Evolutionary conservation across 805 yeast genomes (phyloP).

Genomic region (Vanderwaltozyma tropicalis): DNA sequence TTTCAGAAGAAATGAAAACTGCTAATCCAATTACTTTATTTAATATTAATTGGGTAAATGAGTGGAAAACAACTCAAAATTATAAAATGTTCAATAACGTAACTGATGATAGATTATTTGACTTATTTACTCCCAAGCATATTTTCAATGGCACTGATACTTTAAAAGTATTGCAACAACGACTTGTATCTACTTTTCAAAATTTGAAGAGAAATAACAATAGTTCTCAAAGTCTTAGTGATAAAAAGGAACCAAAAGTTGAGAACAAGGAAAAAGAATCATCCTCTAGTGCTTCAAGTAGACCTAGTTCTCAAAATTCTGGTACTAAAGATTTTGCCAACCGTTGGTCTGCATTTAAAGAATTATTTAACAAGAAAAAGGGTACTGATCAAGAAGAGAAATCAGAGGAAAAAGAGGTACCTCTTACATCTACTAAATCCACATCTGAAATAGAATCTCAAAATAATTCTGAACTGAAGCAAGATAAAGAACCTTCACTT

Average conservation of each 20-base stretch:
- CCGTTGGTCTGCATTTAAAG: conserved; percentile 4
- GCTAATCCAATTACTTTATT: conserved; percentile 33
- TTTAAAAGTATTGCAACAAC: conserved; percentile 22
- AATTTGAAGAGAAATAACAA: conserved; percentile 7
- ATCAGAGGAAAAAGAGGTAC: background rate
- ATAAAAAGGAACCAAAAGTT: background rate
- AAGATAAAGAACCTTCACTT: background rate
- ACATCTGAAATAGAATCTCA: background rate
- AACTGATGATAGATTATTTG: conserved; percentile 65
- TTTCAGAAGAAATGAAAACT: conserved; percentile 21
- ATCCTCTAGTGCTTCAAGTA: background rate
- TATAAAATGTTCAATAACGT: conserved; percentile 41
- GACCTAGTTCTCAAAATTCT: background rate
- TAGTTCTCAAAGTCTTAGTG: background rate
- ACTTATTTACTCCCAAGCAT: conserved; percentile 43
- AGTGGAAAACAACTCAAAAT: conserved; percentile 48
- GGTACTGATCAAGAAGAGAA: background rate
- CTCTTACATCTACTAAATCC: background rate
- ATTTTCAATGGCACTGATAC: conserved; percentile 23
- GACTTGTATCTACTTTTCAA: conserved; percentile 24
- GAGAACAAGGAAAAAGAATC: background rate
- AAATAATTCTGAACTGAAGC: too few relatives aligned
- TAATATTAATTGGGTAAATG: conserved; percentile 35
- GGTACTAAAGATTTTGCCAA: conserved; percentile 1
- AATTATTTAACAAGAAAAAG: conserved; percentile 3